phyloP scores from a whole-genome alignment of 2,329 filamentous ascomycete genomes.

The Helotiales sp. region DNA sequence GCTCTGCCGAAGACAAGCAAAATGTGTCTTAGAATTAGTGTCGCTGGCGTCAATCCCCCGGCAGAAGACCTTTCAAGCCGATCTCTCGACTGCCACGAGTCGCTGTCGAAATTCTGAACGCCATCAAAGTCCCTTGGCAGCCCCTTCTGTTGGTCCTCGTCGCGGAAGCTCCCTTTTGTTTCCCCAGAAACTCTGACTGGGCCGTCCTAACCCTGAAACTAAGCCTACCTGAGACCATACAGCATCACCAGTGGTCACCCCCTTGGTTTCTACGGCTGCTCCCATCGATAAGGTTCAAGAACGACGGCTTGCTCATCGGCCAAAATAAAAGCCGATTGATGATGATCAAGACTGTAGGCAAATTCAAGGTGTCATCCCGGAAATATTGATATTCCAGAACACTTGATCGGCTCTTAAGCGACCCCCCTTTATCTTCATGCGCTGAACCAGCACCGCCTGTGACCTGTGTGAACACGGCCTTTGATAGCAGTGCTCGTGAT shows the following conservation, averaged over 20 bases:
- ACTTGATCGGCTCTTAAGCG: background rate
- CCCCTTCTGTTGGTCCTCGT: background rate
- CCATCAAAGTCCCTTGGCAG: too few relatives aligned
- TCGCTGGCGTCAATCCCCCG: background rate
- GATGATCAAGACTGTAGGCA: too few relatives aligned
- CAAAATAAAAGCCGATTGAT: too few relatives aligned
- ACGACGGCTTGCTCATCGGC: too few relatives aligned
- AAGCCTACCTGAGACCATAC: too few relatives aligned
- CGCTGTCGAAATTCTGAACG: background rate
- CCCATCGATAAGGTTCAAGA: too few relatives aligned
- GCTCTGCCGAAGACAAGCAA: too few relatives aligned
- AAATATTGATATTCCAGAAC: background rate
- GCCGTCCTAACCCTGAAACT: background rate
- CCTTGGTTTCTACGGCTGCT: too few relatives aligned
- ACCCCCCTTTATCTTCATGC: background rate
- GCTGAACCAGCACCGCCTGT: background rate
- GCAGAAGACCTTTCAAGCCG: background rate
- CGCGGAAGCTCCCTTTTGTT: background rate
- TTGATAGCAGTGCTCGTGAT: background rate
- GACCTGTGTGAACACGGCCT: background rate
- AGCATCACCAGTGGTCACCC: too few relatives aligned
- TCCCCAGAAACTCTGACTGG: constrained; percentile 6
- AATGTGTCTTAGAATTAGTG: too few relatives aligned
- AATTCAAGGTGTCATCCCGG: too few relatives aligned
- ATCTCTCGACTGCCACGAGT: background rate